Base-by-base conservation (phyloP, 148 eudicot genomes). In the Chenopodium formosanum region DNA sequence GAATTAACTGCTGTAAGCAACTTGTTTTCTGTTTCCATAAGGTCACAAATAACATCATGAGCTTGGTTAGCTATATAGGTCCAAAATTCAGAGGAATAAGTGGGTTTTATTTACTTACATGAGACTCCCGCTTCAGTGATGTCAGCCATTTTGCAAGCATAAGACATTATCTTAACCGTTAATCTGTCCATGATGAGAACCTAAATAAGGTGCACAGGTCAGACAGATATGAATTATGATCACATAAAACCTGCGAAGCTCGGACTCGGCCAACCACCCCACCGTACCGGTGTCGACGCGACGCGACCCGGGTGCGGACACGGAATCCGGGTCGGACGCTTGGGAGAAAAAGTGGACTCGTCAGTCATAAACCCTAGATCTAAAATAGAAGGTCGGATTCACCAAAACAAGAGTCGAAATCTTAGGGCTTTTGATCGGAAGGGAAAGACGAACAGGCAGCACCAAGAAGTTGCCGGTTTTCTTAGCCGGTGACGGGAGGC, bases 161-260 rank as follows among this genome's bases (percentile, higher is more conserved):
- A 85, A 12, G 98, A 93, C 94, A 95, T 91, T 83, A 95, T 88
- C 89, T 92, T 95, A 47, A 89, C 89, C 34, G 98, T 95, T 74
- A 92, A 83, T 87, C 88, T 93, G 88, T 95, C 98, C 97, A 95
- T 92, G 89, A 95, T 92, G 83, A 95, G 97, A 82, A 95, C 98
- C 98, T 95, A 82, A 66, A 87, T 73, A 85, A 85, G 73, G 74
- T 70, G 32, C 32, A 75, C 68, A 83, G 53, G 81, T 81, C 76
- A 69, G 73, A 79, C 75, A 82, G 29, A 65, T 68, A 52, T 37
- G 37, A 53, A 71, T 44, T 62, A 50, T 19, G 29, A 50, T 16
- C 37, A 74, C 46, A 37, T 31, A 83, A 22, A 25, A 67, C 56
- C 23, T 23, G 23, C 23, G 23, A 23, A 23, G 23, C 23, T 23